Base-by-base conservation (phyloP, 1,139 yeast genomes). In the Debaryomycetaceae sp. region DNA sequence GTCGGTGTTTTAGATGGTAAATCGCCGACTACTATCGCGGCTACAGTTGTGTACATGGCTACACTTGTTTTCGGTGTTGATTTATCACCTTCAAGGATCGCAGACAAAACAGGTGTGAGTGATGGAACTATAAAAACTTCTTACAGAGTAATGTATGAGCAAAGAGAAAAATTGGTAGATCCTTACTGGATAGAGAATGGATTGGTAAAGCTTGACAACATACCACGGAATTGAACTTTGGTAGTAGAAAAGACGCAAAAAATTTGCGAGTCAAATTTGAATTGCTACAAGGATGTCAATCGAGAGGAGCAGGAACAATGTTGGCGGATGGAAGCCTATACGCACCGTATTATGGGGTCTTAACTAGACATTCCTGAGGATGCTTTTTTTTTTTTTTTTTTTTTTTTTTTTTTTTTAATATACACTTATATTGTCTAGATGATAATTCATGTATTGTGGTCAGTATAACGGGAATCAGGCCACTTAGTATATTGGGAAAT, bases 81-180 rank as follows among this genome's bases (percentile, higher is more conserved):
- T 42, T 60, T 74, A 43, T 72, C 87, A 6, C 95, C 97, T 1
- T 71, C 87, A 2, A 86, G 82, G 59, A 91, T 93, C 47, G 88
- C 96, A 6, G 97, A 90, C 55, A 88, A 87, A 56, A 83, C 97
- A n/a, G 99, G 97, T 52, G 99, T 93, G 20, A 87, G 96, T 59
- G 99, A 93, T 61, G 98, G 98, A 54, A 93, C 99, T 1, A 93
- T 93, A 57, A 89, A 93, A 65, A 89, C 97, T 3, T 85, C 95
- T 41, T 93, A 89, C 63, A 87, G 87, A 65, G 84, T 85, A 40
- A 72, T 93, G 70, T 85, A 80, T 62, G 91, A 87, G 51, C 87
- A 84, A 50, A 76, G 68, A 54, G 89, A 85, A 38, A 81, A 83
- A 46, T 76, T 90, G 44, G 76, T 89, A 22, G 96, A 89, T 60